Percentiles rank a stretch among this genome's conserved stretches.
phyloP scores from a whole-genome alignment of 2,329 filamentous ascomycete species.

The Chaetoscypha palmicola region DNA sequence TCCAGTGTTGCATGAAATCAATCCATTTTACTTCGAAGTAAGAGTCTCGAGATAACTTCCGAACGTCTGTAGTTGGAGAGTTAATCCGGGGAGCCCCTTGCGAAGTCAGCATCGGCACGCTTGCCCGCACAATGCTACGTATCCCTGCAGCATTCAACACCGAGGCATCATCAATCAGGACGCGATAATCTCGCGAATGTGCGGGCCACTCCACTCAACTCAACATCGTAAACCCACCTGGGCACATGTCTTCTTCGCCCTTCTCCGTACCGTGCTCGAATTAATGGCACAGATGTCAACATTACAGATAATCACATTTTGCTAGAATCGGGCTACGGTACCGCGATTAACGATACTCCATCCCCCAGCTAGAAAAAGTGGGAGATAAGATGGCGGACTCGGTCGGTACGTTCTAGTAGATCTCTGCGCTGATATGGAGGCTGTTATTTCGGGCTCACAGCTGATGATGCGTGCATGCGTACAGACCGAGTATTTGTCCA shows the following conservation, averaged over 20 bases:
- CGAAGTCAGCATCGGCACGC: too few species aligned
- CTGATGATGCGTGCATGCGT: neutral
- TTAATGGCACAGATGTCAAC: slow-evolving; percentile 6
- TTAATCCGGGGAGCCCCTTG: too few species aligned
- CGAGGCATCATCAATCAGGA: slow-evolving; percentile 8
- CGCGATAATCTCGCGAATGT: slow-evolving; percentile 6
- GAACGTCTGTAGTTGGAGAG: too few species aligned
- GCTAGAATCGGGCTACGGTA: neutral
- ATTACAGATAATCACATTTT: neutral
- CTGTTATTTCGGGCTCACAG: neutral
- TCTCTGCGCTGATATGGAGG: neutral
- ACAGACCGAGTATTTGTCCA: slow-evolving; percentile 97
- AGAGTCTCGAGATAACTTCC: too few species aligned
- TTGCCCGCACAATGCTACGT: too few species aligned
- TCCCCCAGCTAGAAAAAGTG: slow-evolving; percentile 1
- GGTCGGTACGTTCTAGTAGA: slow-evolving; percentile 36
- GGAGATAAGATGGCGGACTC: slow-evolving; percentile 43
- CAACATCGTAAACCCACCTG: neutral
- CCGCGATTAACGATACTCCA: neutral
- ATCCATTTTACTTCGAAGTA: too few species aligned
- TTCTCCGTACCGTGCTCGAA: neutral
- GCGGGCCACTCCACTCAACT: slow-evolving; percentile 4
- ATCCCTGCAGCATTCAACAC: slow-evolving; percentile 1
- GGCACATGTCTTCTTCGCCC: neutral
- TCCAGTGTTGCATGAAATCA: too few species aligned